Percentiles rank a stretch among this genome's conserved stretches.
Evolutionary conservation across 345 rosid genomes (phyloP).

Genomic region (Syzygium aromaticum): DNA sequence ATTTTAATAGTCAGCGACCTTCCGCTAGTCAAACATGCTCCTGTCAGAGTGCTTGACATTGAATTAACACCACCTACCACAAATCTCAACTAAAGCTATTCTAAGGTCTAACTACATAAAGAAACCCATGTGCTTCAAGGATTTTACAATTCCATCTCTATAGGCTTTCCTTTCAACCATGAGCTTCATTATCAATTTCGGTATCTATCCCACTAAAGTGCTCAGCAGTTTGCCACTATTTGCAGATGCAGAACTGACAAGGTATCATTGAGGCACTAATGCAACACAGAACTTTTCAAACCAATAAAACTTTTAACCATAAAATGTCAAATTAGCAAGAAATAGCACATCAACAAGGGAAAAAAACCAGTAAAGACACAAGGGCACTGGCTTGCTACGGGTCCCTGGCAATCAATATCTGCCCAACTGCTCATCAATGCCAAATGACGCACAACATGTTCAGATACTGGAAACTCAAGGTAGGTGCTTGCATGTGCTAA

Average conservation of each 20-base stretch:
- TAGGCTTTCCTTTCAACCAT: not conserved
- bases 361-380: not conserved
- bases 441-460: not conserved
- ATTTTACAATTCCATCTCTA: not conserved
- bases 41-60: not conserved
- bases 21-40: not conserved
- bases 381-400: not conserved
- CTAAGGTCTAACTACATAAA: not conserved
- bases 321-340: not conserved
- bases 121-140: not conserved
- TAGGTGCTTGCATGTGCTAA: not conserved
- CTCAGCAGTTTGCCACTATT: not conserved
- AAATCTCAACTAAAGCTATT: not conserved
- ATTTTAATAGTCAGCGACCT: not conserved
- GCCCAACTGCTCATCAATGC: not conserved
- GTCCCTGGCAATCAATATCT: not conserved
- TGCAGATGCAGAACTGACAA: not conserved
- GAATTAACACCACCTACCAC: not conserved
- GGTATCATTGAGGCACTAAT: not conserved
- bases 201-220: not conserved
- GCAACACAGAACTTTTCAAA: not conserved
- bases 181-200: not conserved
- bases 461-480: not conserved
- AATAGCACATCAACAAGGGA: not conserved
- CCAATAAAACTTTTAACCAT: not conserved